A percentile compares a stretch with the other conserved stretches of the same genome.
Conservation (phyloP, 2,329 filamentous ascomycete genomes). For the Trichoderma sp. region DNA sequence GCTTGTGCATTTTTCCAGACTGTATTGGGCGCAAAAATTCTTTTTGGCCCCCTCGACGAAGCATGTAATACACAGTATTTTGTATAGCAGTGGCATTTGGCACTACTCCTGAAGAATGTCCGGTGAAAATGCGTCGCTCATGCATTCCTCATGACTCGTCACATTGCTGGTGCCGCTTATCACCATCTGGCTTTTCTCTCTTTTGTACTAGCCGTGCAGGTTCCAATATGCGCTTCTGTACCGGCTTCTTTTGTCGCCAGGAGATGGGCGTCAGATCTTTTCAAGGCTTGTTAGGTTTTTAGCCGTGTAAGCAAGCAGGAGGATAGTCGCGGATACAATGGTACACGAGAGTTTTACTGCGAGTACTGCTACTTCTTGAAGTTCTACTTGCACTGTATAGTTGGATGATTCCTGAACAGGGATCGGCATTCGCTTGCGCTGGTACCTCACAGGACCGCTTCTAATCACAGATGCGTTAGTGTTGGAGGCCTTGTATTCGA, state of each 20-base stretch:
- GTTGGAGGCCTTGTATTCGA: background rate
- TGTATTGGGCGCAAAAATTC: background rate
- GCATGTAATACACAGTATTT: background rate
- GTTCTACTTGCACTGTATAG: background rate
- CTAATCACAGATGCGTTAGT: background rate
- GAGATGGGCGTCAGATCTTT: background rate
- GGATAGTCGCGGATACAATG: background rate
- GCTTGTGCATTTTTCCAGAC: background rate
- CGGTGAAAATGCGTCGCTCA: background rate
- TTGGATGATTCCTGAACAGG: background rate
- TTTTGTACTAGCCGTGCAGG: conserved; percentile 3
- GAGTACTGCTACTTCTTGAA: background rate
- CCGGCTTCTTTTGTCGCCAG: background rate
- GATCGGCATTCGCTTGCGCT: background rate
- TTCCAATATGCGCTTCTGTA: background rate
- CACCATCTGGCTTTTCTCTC: background rate
- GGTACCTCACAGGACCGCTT: background rate
- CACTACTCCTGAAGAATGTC: background rate
- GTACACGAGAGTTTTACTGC: background rate
- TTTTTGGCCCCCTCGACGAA: background rate
- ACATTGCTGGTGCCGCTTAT: background rate
- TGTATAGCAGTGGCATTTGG: background rate
- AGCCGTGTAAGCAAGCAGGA: background rate
- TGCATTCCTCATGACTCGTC: background rate
- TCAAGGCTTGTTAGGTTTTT: background rate